Evolutionary conservation across 2,329 filamentous ascomycete species (phyloP).

Genomic region (Calonectria hongkongensis): DNA sequence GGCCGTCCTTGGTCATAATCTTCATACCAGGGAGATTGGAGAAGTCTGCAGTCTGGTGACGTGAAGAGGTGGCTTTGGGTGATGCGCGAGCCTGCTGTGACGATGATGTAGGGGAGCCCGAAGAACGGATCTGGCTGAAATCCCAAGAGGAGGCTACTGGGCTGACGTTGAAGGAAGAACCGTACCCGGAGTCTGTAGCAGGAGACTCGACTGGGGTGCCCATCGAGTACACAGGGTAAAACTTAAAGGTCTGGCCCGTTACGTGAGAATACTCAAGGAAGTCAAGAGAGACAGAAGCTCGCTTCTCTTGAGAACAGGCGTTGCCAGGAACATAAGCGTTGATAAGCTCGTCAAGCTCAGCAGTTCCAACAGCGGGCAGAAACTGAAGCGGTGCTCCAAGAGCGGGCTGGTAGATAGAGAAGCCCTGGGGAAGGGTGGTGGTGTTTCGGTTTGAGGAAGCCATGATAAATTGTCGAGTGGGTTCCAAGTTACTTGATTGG

Average conservation of each 20-base stretch:
- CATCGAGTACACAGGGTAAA: constrained; percentile 71
- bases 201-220: constrained; percentile 65
- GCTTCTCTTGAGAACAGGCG: constrained; percentile 74
- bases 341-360: constrained; percentile 77
- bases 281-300: constrained; percentile 74
- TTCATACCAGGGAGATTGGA: constrained; percentile 77
- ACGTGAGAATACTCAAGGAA: constrained; percentile 73
- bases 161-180: constrained; percentile 69
- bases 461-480: constrained; percentile 53
- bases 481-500: constrained; percentile 32
- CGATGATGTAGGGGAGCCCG: constrained; percentile 57
- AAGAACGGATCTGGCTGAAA: constrained; percentile 63
- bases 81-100: constrained; percentile 51
- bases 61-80: constrained; percentile 54
- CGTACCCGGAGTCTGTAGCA: constrained; percentile 67
- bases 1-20: constrained; percentile 78
- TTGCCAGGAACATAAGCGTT: constrained; percentile 74
- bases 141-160: constrained; percentile 69
- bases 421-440: constrained; percentile 65
- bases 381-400: constrained; percentile 77
- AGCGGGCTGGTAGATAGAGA: constrained; percentile 76
- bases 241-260: constrained; percentile 77
- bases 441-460: constrained; percentile 46
- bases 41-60: constrained; percentile 65
- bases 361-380: constrained; percentile 77